These are phyloP conservation scores for Albatrellus ellisii DNA, from an alignment of 768 basidiomycete species.

Conservation along the genomic window DNA sequence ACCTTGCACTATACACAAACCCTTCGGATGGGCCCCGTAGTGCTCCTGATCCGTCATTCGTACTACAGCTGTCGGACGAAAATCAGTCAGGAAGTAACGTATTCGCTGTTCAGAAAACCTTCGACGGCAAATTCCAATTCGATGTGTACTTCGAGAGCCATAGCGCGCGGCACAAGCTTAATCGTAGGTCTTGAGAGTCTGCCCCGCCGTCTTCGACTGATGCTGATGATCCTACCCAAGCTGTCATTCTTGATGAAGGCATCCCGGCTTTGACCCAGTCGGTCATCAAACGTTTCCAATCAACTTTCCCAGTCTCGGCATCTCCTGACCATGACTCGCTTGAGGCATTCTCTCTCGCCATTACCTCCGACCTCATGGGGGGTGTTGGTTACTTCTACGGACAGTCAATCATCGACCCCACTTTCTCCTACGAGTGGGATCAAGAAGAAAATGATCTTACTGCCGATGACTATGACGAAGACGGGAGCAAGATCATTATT, in stretches of 20 bases:
- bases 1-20: constrained; percentile 43
- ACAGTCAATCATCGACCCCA: constrained; percentile 71
- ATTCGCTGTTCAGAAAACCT: constrained; percentile 77
- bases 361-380: constrained; percentile 85
- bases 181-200: constrained; percentile 30
- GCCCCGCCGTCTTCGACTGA: background rate
- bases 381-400: constrained; percentile 96
- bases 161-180: constrained; percentile 50
- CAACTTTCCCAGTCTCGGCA: constrained; percentile 53
- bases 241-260: constrained; percentile 49
- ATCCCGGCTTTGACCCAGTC: constrained; percentile 49
- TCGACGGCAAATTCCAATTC: constrained; percentile 77
- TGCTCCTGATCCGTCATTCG: constrained; percentile 69
- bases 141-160: constrained; percentile 81
- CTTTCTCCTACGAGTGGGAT: constrained; percentile 88
- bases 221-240: constrained; percentile 24
- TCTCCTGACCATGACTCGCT: constrained; percentile 38
- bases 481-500: constrained; percentile 26
- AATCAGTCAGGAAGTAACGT: constrained; percentile 62
- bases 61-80: constrained; percentile 68
- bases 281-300: constrained; percentile 55
- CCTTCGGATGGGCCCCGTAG: constrained; percentile 24
- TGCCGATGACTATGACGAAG: constrained; percentile 26
- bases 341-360: constrained; percentile 67
- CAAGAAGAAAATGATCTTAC: constrained; percentile 51